Evolutionary conservation across 495 filamentous ascomycete species (phyloP), one percentile per base, ranked within the genome.

Genomic region (Bathelium albidoporum): DNA sequence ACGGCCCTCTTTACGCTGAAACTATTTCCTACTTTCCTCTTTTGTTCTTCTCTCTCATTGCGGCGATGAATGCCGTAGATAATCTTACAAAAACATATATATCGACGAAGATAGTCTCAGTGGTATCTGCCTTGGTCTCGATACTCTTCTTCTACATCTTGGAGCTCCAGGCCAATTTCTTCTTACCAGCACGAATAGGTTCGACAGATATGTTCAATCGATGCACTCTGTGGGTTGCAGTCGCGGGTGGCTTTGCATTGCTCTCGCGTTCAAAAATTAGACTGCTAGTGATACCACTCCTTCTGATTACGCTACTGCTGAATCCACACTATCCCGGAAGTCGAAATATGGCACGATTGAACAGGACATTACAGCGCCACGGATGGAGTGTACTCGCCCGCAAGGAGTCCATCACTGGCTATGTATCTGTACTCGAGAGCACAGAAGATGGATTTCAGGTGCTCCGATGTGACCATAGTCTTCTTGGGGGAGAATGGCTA

Each of bases 401-500:
- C 18, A 76, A 82, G 68, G 92, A 97, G 70, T 95, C 89, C 0
- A 72, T 85, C 16, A 97, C 94, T 10, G 94, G 94, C 1, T 98
- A 98, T 71, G 77, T 98, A 45, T 96, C 94, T 0, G 88, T 98
- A 5, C 70, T 97, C 39, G 88, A 97, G 49, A 89, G 84, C 67
- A 62, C 80, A 10, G 74, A 86, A 10, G 79, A 85, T 22, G 82
- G 84, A 3, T 97, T 88, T 76, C 81, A 91, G 0, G 84, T 93
- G 14, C 82, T 98, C 84, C 82, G 94, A 59, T 97, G 91, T 69
- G 94, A 97, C 69, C 94, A 98, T 70, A 94, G 89, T 65, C 76
- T 98, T 26, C 83, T 98, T 4, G 94, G 94, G 34, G 94, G 94
- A n/a, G 90, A 97, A 69, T 98, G 93, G 92, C 78, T 85, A 28